Conservation (phyloP, 352 stramenopile genomes). For the Phytopythium boreale region DNA sequence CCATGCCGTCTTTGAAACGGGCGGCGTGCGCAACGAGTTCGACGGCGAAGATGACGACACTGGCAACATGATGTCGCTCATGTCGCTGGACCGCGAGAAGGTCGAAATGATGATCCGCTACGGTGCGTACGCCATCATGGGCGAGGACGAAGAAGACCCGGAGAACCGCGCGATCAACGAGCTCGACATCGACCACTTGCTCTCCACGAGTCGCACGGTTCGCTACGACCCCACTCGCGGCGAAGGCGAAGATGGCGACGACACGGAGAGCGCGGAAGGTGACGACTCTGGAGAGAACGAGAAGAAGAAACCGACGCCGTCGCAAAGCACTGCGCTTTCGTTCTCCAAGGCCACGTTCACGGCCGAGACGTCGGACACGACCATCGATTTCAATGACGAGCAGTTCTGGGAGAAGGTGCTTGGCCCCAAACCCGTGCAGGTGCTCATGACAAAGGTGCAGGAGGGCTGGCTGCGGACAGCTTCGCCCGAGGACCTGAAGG, state of each 20-base stretch:
- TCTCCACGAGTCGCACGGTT: constrained; percentile 85
- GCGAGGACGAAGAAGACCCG: constrained; percentile 94
- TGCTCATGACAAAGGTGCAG: constrained; percentile 87
- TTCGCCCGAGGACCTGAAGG: constrained; percentile 77
- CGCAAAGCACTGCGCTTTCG: constrained; percentile 66
- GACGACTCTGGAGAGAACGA: constrained; percentile 21
- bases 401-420: constrained; percentile 91
- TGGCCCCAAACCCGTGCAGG: constrained; percentile 79
- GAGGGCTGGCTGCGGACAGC: constrained; percentile 74
- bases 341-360: constrained; percentile 90
- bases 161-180: constrained; percentile 89
- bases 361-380: constrained; percentile 81
- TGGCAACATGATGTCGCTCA: constrained; percentile 89
- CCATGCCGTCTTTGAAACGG: constrained; percentile 97
- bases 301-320: constrained; percentile 30
- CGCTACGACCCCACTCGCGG: constrained; percentile 78
- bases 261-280: constrained; percentile 34
- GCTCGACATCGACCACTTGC: constrained; percentile 85
- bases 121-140: constrained; percentile 96
- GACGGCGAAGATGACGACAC: constrained; percentile 93
- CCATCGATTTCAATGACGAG: constrained; percentile 90
- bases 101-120: constrained; percentile 98
- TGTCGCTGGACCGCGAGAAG: constrained; percentile 96
- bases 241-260: constrained; percentile 35
- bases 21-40: constrained; percentile 90